Evolutionary conservation across 192 early-diverging fungal genomes (phyloP).

Genomic region (Diversispora eburnea): DNA sequence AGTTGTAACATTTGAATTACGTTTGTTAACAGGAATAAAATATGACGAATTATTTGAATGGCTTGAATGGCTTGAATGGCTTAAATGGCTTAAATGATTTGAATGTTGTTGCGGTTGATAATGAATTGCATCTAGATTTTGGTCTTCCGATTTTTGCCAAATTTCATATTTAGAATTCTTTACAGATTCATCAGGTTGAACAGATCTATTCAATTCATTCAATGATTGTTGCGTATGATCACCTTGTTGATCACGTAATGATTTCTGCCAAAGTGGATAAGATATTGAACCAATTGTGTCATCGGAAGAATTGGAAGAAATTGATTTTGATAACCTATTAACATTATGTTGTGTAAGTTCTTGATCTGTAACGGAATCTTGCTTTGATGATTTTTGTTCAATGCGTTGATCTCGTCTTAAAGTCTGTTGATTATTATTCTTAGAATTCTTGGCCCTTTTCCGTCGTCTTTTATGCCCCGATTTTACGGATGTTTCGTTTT

Average conservation of each 20-base stretch:
- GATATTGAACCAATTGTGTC: not conserved
- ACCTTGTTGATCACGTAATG: not conserved
- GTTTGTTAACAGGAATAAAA: not conserved
- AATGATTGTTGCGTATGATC: not conserved
- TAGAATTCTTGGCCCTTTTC: constrained; percentile 16
- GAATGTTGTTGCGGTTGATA: not conserved
- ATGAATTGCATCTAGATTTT: not conserved
- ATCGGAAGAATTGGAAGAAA: not conserved
- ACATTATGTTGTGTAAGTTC: not conserved
- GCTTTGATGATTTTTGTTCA: constrained; percentile 6
- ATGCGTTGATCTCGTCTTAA: not conserved
- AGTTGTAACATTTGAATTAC: not conserved
- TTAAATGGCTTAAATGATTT: not conserved
- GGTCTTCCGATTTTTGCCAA: not conserved
- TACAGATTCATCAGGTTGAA: not conserved
- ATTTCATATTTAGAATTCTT: not conserved
- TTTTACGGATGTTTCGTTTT: constrained; percentile 9
- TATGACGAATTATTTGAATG: not conserved
- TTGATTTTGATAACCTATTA: not conserved
- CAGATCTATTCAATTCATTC: too few species aligned
- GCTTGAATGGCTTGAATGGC: not conserved
- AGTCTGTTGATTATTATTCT: constrained; percentile 14
- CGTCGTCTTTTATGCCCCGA: constrained; percentile 4
- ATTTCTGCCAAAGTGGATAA: not conserved
- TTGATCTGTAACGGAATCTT: not conserved